phyloP scores from a whole-genome alignment of 371 early-diverging fungal species.

The Mucor irregularis region DNA sequence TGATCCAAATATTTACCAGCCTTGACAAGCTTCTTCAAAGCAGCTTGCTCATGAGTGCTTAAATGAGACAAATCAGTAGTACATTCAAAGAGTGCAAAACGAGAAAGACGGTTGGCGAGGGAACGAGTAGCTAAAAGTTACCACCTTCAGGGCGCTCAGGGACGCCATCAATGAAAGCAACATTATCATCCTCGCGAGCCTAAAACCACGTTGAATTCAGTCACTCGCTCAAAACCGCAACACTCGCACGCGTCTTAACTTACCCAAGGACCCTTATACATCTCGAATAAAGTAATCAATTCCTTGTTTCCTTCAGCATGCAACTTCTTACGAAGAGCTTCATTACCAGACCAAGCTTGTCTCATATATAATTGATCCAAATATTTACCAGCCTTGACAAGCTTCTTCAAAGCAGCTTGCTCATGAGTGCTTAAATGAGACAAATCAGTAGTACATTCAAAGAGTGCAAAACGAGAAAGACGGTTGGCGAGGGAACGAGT shows the following conservation, averaged over 20 bases:
- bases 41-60: conserved; percentile 59
- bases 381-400: conserved; percentile 65
- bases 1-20: conserved; percentile 64
- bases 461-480: conserved; percentile 52
- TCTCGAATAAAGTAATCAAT: conserved; percentile 55
- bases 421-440: conserved; percentile 62
- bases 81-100: conserved; percentile 59
- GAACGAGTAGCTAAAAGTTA: conserved; percentile 61
- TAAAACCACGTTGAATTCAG: too few relatives aligned
- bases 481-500: conserved; percentile 36
- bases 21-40: conserved; percentile 66
- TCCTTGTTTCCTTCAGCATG: conserved; percentile 38
- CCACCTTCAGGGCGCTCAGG: conserved; percentile 65
- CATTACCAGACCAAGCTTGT: conserved; percentile 75
- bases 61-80: conserved; percentile 63
- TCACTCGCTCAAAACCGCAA: too few relatives aligned
- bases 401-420: conserved; percentile 62
- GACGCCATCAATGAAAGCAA: conserved; percentile 61
- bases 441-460: conserved; percentile 61
- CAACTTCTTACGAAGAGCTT: conserved; percentile 56
- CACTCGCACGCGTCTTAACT: too few relatives aligned
- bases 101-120: conserved; percentile 37
- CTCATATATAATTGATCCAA: conserved; percentile 68
- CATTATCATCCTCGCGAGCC: conserved; percentile 45
- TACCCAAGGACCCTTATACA: conserved; percentile 80